Evolutionary conservation across 148 eudicot species (phyloP).

Genomic region (Polygonum maritimum): DNA sequence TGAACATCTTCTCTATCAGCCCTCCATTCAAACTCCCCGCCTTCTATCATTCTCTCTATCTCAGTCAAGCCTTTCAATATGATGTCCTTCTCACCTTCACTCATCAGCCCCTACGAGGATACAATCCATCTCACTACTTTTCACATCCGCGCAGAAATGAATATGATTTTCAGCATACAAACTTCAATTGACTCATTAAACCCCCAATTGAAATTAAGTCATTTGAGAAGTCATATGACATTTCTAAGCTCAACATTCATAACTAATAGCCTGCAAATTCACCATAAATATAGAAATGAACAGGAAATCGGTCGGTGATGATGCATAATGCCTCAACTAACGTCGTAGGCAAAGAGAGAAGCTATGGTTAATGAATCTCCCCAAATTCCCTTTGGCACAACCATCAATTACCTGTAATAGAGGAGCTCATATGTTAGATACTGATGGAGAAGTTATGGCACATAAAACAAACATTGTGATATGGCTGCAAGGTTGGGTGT

Average conservation of each 20-base stretch:
- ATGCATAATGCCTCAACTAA: no score
- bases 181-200: not conserved
- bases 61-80: slow-evolving; percentile 44
- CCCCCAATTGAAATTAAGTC: not conserved
- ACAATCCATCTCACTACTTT: not conserved
- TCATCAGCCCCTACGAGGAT: slow-evolving; percentile 57
- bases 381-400: slow-evolving; percentile 89
- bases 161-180: not conserved
- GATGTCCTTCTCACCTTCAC: slow-evolving; percentile 22
- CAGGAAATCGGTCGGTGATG: no score
- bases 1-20: slow-evolving; percentile 97
- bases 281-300: not conserved
- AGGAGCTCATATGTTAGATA: not conserved
- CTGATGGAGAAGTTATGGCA: not conserved
- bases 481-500: no score
- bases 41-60: slow-evolving; percentile 68
- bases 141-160: not conserved
- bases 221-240: not conserved
- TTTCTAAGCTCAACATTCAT: not conserved
- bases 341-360: no score
- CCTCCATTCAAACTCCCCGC: slow-evolving; percentile 84
- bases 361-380: slow-evolving; percentile 95
- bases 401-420: slow-evolving; percentile 88
- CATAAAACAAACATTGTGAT: not conserved
- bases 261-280: not conserved